Conservation (phyloP, 2,329 filamentous ascomycete genomes). For the Aspergillus pseudonomiae region DNA sequence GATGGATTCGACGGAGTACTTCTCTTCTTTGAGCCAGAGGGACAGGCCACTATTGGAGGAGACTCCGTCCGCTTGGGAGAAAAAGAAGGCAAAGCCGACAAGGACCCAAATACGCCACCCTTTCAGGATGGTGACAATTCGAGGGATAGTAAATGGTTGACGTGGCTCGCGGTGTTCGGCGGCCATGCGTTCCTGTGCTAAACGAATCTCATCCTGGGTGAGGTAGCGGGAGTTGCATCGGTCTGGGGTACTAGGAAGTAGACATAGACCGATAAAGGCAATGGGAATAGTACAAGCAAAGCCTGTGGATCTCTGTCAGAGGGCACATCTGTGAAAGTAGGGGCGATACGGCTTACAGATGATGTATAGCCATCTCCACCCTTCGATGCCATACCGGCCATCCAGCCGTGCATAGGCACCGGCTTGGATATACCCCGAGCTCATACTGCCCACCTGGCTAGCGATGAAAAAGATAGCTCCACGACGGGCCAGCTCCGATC, state of each 20-base stretch:
- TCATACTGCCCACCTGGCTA: constrained; percentile 28
- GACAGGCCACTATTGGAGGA: constrained; percentile 25
- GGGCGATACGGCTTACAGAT: not conserved
- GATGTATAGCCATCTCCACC: constrained; percentile 8
- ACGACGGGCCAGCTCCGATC: constrained; percentile 24
- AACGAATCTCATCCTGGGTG: constrained; percentile 17
- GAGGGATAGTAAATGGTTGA: constrained; percentile 21
- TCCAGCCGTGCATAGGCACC: constrained; percentile 22
- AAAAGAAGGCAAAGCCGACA: constrained; percentile 21
- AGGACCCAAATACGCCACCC: constrained; percentile 7
- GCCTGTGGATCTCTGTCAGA: not conserved
- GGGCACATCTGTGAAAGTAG: not conserved
- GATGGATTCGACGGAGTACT: constrained; percentile 19
- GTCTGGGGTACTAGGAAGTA: constrained; percentile 26
- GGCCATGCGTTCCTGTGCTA: constrained; percentile 26
- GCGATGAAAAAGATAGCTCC: constrained; percentile 29
- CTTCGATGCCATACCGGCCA: not conserved
- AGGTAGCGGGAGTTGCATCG: constrained; percentile 18
- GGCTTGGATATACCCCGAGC: constrained; percentile 27
- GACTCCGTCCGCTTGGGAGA: constrained; percentile 26
- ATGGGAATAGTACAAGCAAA: constrained; percentile 24
- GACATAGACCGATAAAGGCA: constrained; percentile 23
- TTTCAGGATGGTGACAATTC: constrained; percentile 19
- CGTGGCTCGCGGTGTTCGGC: constrained; percentile 23
- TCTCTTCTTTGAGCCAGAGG: constrained; percentile 24